Base-by-base conservation (phyloP, 2,329 filamentous ascomycete genomes). In the Verticillium isaacii region DNA sequence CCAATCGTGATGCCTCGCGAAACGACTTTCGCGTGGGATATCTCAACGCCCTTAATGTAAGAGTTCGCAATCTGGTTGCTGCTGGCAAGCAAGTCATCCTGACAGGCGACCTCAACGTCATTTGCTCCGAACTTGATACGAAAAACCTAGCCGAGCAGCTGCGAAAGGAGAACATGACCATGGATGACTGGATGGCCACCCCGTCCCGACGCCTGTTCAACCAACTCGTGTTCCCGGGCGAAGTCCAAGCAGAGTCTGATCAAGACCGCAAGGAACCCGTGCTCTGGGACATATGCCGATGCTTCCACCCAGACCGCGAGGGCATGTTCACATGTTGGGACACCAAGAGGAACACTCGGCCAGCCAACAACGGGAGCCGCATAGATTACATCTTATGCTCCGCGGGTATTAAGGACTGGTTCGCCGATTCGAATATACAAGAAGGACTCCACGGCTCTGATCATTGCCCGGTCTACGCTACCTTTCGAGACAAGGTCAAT, bases 281-380 rank as follows among this genome's bases (percentile, higher is more conserved):
- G 1, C 78, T 98, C 50, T 91, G 89, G 84, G 95, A 99, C 76
- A 80, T 96, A 19, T 93, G 91, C 68, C 85, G 95, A 57, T 85
- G 84, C 32, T 96, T 93, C 70, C 90, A 97, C 70, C 90, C 91
- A 0, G 77, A 80, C n/a, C 84, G 95, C 45, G 80, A 82, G 64
- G 92, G 92, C 64, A 98, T 99, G 95, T 98, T 92, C 73, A 98
- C 95, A 0, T 97, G 94, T 73, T 98, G 94, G 94, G 93, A 98
- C 66, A 93, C 92, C 58, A 93, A 91, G 73, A 90, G 93, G 71
- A 98, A 98, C 74, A 91, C 92, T n/a, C 84, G 95, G n/a, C 94
- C 94, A 3, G 93, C 91, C 2, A 98, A 98, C 72, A 96, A 90
- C 74, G 95, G 95, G 6, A 90, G 91, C 60, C 86, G 95, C 39